phyloP scores from a whole-genome alignment of 208 protist species.

The Acanthamoeba sp. region DNA sequence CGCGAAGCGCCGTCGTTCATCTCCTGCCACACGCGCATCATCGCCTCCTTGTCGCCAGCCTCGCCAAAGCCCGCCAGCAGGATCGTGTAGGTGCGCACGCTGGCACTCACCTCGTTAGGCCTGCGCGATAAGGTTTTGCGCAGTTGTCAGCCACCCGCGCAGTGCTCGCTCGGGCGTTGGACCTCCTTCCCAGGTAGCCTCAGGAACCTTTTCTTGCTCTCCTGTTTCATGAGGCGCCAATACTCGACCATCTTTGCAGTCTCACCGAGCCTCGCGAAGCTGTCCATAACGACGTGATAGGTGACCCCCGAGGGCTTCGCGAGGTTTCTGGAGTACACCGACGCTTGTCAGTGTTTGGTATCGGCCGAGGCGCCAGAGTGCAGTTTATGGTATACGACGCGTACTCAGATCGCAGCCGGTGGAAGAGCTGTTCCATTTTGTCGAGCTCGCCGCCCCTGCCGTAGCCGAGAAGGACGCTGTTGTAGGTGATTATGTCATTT shows the following conservation, averaged over 20 bases:
- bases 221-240: not conserved
- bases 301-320: not conserved
- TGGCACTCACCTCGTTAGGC: not conserved
- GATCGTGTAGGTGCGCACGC: slow-evolving; percentile 35
- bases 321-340: not conserved
- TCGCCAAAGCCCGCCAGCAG: slow-evolving; percentile 1
- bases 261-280: not conserved
- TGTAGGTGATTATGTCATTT: not conserved
- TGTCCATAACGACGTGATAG: not conserved
- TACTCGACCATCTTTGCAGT: not conserved
- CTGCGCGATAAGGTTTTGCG: no score
- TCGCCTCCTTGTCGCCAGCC: not conserved
- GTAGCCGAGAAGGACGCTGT: not conserved
- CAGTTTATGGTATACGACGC: not conserved
- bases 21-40: not conserved
- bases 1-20: not conserved
- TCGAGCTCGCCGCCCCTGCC: not conserved
- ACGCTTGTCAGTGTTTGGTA: not conserved
- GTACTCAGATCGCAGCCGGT: not conserved
- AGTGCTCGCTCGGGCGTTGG: no score
- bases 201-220: not conserved
- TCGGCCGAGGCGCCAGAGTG: no score
- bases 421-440: not conserved
- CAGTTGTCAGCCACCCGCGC: no score
- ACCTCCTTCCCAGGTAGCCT: no score